phyloP scores from a whole-genome alignment of 805 yeast species.

The Yarrowia sp. region DNA sequence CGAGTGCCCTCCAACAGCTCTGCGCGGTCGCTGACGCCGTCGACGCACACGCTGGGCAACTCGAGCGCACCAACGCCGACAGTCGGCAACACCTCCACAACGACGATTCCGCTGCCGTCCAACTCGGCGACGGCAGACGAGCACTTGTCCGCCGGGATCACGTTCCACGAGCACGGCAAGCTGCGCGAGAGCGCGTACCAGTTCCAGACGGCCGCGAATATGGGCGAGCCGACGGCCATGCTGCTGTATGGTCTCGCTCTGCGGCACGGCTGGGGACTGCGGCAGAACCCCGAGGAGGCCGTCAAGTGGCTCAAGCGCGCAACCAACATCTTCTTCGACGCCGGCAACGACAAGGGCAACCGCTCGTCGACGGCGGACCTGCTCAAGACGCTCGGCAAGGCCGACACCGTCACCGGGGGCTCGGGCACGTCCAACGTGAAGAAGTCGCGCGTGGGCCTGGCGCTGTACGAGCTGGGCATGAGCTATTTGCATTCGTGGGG shows the following conservation, averaged over 20 bases:
- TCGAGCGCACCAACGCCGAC: not conserved
- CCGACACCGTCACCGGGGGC: conserved; percentile 5
- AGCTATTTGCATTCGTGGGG: conserved; percentile 60
- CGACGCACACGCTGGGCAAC: not conserved
- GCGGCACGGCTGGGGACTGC: conserved; percentile 66
- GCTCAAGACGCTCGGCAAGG: conserved; percentile 27
- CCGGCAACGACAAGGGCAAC: conserved; percentile 36
- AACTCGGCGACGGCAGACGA: conserved; percentile 35
- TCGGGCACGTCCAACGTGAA: conserved; percentile 24
- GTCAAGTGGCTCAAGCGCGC: conserved; percentile 61
- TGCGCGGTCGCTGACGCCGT: not conserved
- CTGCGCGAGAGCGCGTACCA: conserved; percentile 68
- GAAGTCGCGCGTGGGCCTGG: conserved; percentile 37
- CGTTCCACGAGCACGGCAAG: conserved; percentile 54
- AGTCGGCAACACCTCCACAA: not conserved
- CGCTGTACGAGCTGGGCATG: conserved; percentile 62
- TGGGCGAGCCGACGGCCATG: conserved; percentile 66
- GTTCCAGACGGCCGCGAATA: conserved; percentile 59
- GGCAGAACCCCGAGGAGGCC: conserved; percentile 53
- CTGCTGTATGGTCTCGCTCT: conserved; percentile 65
- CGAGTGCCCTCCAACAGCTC: not conserved
- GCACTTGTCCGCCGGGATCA: conserved; percentile 37
- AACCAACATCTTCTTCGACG: conserved; percentile 31
- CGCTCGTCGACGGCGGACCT: conserved; percentile 27
- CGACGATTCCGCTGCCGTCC: conserved; percentile 19